Conservation (phyloP, 1,284 basidiomycete genomes). For the Neotropicomus parvogracilis region DNA sequence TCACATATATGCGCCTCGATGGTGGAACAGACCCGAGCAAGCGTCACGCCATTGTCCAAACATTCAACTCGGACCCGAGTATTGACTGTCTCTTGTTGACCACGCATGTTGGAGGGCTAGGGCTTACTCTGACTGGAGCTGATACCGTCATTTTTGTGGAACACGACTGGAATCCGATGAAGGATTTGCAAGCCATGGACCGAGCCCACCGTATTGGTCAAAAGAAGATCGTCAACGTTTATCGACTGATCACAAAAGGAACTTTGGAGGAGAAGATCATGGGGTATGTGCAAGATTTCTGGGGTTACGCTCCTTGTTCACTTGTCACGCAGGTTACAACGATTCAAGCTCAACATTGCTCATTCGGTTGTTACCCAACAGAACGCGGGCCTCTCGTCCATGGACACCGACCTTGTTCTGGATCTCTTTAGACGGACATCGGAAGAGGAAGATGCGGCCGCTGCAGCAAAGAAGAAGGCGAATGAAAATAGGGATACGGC, state of each 20-base stretch:
- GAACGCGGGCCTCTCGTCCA: constrained; percentile 88
- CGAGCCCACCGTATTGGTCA: constrained; percentile 97
- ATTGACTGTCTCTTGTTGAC: constrained; percentile 97
- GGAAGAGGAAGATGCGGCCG: constrained; percentile 63
- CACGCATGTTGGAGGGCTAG: constrained; percentile 95
- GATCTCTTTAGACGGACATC: constrained; percentile 89
- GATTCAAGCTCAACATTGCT: constrained; percentile 98
- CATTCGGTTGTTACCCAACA: constrained; percentile 97
- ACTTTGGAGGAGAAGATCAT: constrained; percentile 99
- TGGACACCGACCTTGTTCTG: constrained; percentile 97
- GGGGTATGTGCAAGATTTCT: constrained; percentile 62
- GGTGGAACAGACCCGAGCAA: constrained; percentile 86
- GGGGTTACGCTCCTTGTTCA: constrained; percentile 18
- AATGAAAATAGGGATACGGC: constrained; percentile 51
- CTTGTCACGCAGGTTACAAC: constrained; percentile 67
- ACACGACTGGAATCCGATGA: constrained; percentile 99
- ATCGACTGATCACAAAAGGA: constrained; percentile 94
- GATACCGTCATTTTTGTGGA: constrained; percentile 99
- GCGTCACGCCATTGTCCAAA: constrained; percentile 94
- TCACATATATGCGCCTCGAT: constrained; percentile 98
- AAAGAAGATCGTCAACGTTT: constrained; percentile 99
- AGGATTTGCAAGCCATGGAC: constrained; percentile 99
- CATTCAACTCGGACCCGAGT: constrained; percentile 96
- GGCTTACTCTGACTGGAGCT: constrained; percentile 94
- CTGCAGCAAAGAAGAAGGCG: constrained; percentile 53